Evolutionary conservation across 129 eudicot species (phyloP), one percentile per base, ranked within the genome.

Genomic region (Flaveria trinervia): DNA sequence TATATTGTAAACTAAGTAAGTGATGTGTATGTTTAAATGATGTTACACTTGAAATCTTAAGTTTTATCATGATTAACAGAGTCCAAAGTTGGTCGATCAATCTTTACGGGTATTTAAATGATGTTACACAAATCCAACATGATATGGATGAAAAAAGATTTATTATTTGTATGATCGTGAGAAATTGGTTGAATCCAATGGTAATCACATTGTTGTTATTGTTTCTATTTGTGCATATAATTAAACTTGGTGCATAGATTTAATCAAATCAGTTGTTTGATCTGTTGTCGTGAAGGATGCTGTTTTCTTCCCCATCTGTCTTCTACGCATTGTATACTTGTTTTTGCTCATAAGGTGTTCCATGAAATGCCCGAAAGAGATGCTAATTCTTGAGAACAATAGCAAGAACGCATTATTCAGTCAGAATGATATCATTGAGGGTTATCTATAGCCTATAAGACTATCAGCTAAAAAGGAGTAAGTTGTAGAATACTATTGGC

Each of bases 151-250:
- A 33, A 33, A 33, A 33, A 0, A 33, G 39, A 33, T 0, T 4
- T 4, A 33, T 33, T 33, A 7, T 33, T 33, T 4, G 39, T 33
- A 33, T 33, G 7, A 4, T 33, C 39, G 39, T 4, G 39, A 33
- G 6, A 33, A 33, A 33, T 33, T 33, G 39, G 39, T 33, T 33
- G 61, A 18, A 18, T 23, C 61, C 26, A 18, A 12, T 9, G 49
- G 49, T 9, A 59, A 59, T 59, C 33, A 59, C 25, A 59, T 59
- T 59, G 65, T 59, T 59, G 65, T 25, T 23, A 57, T 20, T 57
- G 65, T 25, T 57, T 57, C 23, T 57, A 9, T 9, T 20, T 12
- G 10, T 59, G 13, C 33, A 23, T 59, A 59, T 9, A 14, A 59
- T 59, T 57, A 57, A 57, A 20, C 9, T 20, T 9, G 12, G 14